Evolutionary conservation across 208 protist species (phyloP).

Genomic region (Endotrypanum monterogeii): DNA sequence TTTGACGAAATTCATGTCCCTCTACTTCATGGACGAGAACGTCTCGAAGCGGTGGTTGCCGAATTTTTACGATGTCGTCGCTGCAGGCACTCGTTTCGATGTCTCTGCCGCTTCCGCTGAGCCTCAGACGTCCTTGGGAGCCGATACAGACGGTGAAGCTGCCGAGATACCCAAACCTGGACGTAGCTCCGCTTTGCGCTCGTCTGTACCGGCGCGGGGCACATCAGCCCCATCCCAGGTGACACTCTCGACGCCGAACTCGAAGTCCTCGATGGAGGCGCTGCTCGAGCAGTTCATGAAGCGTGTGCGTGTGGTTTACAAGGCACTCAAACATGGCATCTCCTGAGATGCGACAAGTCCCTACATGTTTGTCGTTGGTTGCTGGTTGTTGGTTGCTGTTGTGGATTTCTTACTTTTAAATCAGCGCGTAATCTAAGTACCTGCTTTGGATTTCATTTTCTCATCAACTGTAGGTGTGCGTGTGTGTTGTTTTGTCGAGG

Average conservation of each 20-base stretch:
- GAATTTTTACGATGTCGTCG: constrained; percentile 75
- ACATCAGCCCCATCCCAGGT: constrained; percentile 1
- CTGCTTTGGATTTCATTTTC: neutral
- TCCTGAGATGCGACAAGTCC: constrained; percentile 27
- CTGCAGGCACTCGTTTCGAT: constrained; percentile 61
- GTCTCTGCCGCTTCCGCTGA: constrained; percentile 5
- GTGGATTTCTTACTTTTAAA: neutral
- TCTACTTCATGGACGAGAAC: constrained; percentile 78
- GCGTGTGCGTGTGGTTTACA: constrained; percentile 70
- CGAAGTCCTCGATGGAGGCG: constrained; percentile 18
- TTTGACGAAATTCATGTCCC: constrained; percentile 57
- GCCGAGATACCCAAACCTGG: constrained; percentile 7
- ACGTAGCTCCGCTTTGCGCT: constrained; percentile 7
- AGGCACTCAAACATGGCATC: constrained; percentile 75
- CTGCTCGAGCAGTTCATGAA: constrained; percentile 54
- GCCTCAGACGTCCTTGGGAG: neutral
- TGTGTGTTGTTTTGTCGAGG: neutral
- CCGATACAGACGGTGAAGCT: neutral
- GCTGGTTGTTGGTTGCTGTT: too few relatives aligned
- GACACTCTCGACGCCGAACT: neutral
- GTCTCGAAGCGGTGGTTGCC: constrained; percentile 68
- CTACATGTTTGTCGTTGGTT: neutral
- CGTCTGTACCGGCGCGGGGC: constrained; percentile 12
- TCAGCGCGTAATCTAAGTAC: constrained; percentile 1
- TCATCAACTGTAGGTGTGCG: too few relatives aligned